A percentile compares a stretch with the other conserved stretches of the same genome.
Evolutionary conservation across 1,284 basidiomycete species (phyloP).

Genomic region (Cutaneotrichosporon mucoides): DNA sequence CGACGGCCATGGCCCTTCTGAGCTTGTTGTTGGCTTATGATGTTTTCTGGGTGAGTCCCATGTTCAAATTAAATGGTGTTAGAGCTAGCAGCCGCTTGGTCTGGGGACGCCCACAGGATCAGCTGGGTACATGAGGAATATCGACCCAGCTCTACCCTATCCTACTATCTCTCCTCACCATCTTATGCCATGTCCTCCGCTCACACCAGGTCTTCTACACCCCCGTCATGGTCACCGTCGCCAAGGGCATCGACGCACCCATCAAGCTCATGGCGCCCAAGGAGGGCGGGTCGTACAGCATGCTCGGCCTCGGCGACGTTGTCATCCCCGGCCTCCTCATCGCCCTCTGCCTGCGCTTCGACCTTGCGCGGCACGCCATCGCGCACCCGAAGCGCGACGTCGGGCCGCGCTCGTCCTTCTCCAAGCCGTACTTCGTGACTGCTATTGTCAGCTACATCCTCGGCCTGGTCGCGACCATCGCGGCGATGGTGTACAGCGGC

Average conservation of each 20-base stretch:
- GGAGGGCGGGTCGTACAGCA: constrained; percentile 47
- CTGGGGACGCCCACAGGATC: neutral
- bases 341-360: constrained; percentile 82
- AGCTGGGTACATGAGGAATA: too few relatives aligned
- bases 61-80: neutral
- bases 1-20: constrained; percentile 78
- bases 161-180: too few relatives aligned
- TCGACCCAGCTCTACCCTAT: too few relatives aligned
- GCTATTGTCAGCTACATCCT: constrained; percentile 69
- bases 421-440: constrained; percentile 74
- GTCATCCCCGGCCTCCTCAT: constrained; percentile 73
- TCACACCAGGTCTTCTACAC: constrained; percentile 43
- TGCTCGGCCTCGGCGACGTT: constrained; percentile 82
- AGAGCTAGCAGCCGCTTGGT: too few relatives aligned
- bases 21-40: constrained; percentile 81
- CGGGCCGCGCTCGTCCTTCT: constrained; percentile 49
- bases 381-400: constrained; percentile 27
- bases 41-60: constrained; percentile 59
- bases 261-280: constrained; percentile 88
- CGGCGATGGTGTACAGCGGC: constrained; percentile 76
- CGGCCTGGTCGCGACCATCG: constrained; percentile 76
- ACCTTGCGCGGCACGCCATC: constrained; percentile 54
- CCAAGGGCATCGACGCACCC: constrained; percentile 86
- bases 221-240: constrained; percentile 77
- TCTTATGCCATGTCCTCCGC: neutral